Evolutionary conservation across 441 rosid species (phyloP), one percentile per base, ranked within the genome.

Genomic region (Theobroma grandiflorum): DNA sequence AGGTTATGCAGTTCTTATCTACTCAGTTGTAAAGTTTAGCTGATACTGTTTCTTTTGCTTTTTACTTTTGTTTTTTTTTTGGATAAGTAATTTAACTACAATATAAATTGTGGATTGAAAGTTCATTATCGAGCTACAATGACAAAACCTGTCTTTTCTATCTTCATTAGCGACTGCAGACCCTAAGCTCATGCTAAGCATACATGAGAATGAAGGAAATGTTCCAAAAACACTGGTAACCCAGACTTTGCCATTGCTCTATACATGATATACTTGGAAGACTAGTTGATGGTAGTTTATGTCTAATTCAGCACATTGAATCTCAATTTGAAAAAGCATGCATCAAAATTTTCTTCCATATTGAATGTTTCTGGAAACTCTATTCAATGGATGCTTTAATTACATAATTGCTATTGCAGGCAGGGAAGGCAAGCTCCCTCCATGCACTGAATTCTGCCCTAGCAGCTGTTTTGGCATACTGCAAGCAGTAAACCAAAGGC

Each of bases 71-170:
- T 2, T 50, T 50, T 2, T 5, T 2, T 50, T 50, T 6, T 8
- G 55, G 55, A 6, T 2, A 50, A 50, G 16, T 50, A 50, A 9
- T 10, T 10, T 2, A 22, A 7, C 14, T 0, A 26, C 31, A 61
- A 66, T 18, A 6, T 2, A 52, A 50, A 50, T 3, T 12, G 33
- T 38, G 3, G 4, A 8, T 35, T 12, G 20, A 40, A 62, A 10
- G 37, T 12, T 14, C 53, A 38, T 22, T 5, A n/a, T 63, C 4
- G 6, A 37, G 47, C 40, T 37, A 42, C 20, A 69, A 58, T 4
- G 20, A 47, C 2, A 71, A 15, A n/a, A 74, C 82, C 15, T 35
- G 70, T 79, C 70, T 72, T 75, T 26, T 40, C 79, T 80, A 15
- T 74, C 79, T 43, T 74, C 79, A 50, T 72, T 2, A 0, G 55